phyloP scores from a whole-genome alignment of 164 flowering plant genomes.

The Cinnamomum micranthum region DNA sequence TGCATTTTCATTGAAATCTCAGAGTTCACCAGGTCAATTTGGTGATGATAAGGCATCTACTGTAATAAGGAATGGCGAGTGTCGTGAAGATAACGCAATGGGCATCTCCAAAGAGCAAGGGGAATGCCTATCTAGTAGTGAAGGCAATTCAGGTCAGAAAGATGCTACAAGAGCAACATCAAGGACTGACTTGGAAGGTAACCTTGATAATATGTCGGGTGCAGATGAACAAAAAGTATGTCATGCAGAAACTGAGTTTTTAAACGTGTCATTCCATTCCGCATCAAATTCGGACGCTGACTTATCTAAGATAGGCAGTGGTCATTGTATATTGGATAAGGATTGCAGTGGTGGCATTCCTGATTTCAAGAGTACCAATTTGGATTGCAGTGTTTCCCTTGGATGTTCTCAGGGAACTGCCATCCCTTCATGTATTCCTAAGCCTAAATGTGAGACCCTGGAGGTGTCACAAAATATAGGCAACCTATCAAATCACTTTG shows the following conservation, averaged over 20 bases:
- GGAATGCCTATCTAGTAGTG: slow-evolving; percentile 13
- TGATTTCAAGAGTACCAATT: slow-evolving; percentile 7
- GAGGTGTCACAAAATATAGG: slow-evolving; percentile 16
- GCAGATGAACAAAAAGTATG: slow-evolving; percentile 15
- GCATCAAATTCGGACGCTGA: slow-evolving; percentile 11
- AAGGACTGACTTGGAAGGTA: slow-evolving; percentile 9
- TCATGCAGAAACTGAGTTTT: slow-evolving; percentile 12
- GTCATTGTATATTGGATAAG: slow-evolving; percentile 4
- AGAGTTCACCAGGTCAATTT: slow-evolving; percentile 17
- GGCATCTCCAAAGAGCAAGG: slow-evolving; percentile 8
- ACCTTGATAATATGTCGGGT: slow-evolving; percentile 13
- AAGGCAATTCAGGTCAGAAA: slow-evolving; percentile 5
- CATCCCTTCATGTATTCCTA: slow-evolving; percentile 8
- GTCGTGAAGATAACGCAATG: slow-evolving; percentile 8
- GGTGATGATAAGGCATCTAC: slow-evolving; percentile 12
- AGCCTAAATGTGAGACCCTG: slow-evolving; percentile 16
- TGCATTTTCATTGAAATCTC: slow-evolving; percentile 16
- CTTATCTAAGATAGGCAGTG: slow-evolving; percentile 7
- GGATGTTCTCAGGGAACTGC: slow-evolving; percentile 18
- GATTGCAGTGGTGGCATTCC: background rate
- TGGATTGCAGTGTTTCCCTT: slow-evolving; percentile 1
- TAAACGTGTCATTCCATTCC: slow-evolving; percentile 8
- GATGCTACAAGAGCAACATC: slow-evolving; percentile 9
- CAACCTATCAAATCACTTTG: slow-evolving; percentile 48
- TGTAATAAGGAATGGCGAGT: slow-evolving; percentile 9